Evolutionary conservation across 345 rosid genomes (phyloP).

Genomic region (Geranium brycei): DNA sequence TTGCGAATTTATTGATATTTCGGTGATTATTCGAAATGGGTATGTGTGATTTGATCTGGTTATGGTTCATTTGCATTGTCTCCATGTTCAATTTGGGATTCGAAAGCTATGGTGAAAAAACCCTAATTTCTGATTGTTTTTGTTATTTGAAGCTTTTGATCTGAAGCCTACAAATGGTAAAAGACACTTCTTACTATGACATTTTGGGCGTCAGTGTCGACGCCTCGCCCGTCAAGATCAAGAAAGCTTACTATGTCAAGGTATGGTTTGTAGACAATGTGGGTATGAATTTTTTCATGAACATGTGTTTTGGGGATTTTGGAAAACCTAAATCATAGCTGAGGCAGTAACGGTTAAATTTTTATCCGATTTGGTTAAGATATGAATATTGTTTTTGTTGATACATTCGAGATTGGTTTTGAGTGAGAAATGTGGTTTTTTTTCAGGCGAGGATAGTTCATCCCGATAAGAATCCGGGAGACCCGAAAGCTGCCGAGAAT

Average conservation of each 20-base stretch:
- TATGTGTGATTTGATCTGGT: no score
- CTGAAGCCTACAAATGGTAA: constrained; percentile 34
- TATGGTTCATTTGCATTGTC: no score
- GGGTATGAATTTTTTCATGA: background rate
- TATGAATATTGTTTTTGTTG: background rate
- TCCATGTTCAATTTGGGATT: no score
- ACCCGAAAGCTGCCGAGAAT: constrained; percentile 78
- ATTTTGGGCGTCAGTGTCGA: constrained; percentile 56
- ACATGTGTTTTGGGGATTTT: background rate
- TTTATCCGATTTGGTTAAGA: background rate
- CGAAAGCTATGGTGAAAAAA: no score
- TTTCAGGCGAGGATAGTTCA: constrained; percentile 82
- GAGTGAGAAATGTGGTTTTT: background rate
- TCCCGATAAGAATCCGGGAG: constrained; percentile 90
- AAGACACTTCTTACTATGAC: constrained; percentile 61
- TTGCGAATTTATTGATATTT: no score
- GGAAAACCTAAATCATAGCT: no score
- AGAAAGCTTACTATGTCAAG: constrained; percentile 84
- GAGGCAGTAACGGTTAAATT: background rate
- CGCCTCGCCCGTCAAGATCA: constrained; percentile 65
- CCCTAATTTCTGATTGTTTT: no score
- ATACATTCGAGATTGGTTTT: background rate
- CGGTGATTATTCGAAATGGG: no score
- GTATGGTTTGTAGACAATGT: constrained; percentile 19
- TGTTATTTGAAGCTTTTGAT: no score